Evolutionary conservation across 2,329 filamentous ascomycete species (phyloP), one percentile per base, ranked within the genome.

Genomic region (Claviceps sorghi): DNA sequence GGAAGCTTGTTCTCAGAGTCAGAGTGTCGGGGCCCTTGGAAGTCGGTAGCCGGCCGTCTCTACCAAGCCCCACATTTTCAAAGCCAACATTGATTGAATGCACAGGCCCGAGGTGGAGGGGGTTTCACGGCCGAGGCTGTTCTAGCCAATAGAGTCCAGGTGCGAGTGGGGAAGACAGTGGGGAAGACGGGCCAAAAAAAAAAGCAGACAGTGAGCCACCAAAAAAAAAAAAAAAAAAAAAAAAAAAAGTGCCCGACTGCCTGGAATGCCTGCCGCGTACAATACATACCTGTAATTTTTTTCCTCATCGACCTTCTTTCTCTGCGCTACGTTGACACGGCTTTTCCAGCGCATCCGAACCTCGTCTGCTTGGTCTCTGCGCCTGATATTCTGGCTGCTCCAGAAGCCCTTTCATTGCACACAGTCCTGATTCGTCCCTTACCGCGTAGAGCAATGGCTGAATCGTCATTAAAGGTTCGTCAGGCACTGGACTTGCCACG

Each of bases 391-490:
- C 9, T 21, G 6, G 15, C 10, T 30, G 32, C 43, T 8, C 13
- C 21, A 47, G 30, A 13, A 15, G 11, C 17, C 15, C 19, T n/a
- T 19, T 13, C 21, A 7, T 8, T 38, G 34, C 8, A 8, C 32
- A 36, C 4, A n/a, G 22, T 26, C 43, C 17, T 21, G 13, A 22
- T 43, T 19, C 17, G 7, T 30, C 17, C 11, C 22, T n/a, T 15
- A 44, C 30, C 22, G 13, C n/a, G 45, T n/a, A 45, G 32, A 50
- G 36, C 30, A 38, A 74, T 74, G 72, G 67, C 66, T 57, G 71
- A 74, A 51, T 65, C 69, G 52, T 69, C 70, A 58, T 63, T 75
- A 59, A 71, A 74, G 69, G 72, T 74, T 65, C 59, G 71, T 72
- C 58, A 58, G 48, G 53, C 54, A 58, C 51, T 51, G 55, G 42